Conservation (phyloP, 2,329 filamentous ascomycete genomes). For the Diaporthe sp. region DNA sequence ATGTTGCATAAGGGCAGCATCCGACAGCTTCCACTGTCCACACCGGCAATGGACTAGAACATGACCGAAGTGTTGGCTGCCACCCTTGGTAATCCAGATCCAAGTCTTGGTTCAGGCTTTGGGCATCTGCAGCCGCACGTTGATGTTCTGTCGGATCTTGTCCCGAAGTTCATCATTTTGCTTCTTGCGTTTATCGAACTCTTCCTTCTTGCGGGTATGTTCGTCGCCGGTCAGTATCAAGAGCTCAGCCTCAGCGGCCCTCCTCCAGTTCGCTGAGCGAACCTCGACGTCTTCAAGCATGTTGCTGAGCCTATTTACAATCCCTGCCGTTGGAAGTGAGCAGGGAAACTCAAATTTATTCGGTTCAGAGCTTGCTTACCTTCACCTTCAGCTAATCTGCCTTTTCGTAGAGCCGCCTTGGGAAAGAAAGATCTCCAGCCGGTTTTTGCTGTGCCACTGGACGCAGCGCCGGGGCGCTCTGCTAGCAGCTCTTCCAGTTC, state of each 20-base stretch:
- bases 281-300: background rate
- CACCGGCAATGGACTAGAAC: background rate
- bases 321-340: background rate
- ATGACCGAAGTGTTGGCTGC: background rate
- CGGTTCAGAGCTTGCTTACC: background rate
- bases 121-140: background rate
- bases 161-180: background rate
- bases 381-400: background rate
- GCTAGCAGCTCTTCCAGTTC: background rate
- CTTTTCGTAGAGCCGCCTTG: background rate
- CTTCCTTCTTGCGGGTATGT: background rate
- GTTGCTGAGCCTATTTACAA: background rate
- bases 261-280: background rate
- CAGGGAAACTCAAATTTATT: background rate
- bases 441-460: background rate
- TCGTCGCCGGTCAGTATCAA: background rate
- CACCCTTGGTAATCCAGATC: background rate
- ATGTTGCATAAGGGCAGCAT: background rate
- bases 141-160: background rate
- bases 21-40: background rate
- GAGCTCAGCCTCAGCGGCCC: background rate
- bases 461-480: background rate
- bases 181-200: background rate
- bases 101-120: background rate
- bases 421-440: background rate